Evolutionary conservation across 1,139 yeast species (phyloP).

Genomic region (Hyphopichia buzzinii): DNA sequence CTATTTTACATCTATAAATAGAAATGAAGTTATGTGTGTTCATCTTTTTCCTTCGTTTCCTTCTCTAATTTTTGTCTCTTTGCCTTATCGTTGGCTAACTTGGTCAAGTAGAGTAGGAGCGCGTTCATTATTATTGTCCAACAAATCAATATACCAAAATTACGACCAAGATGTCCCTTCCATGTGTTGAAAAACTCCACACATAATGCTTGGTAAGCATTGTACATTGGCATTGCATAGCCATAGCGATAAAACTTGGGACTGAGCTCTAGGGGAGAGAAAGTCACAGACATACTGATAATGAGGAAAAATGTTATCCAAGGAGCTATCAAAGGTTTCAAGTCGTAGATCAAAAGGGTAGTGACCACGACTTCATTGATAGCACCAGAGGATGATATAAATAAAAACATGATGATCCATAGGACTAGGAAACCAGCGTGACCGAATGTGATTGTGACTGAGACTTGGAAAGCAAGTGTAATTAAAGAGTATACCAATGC

Average conservation of each 20-base stretch:
- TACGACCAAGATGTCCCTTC: slow-evolving; percentile 55
- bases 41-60: slow-evolving; percentile 4
- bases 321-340: slow-evolving; percentile 50
- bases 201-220: slow-evolving; percentile 53
- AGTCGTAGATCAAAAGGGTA: slow-evolving; percentile 41
- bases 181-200: slow-evolving; percentile 57
- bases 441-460: slow-evolving; percentile 54
- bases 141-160: slow-evolving; percentile 53
- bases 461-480: slow-evolving; percentile 59
- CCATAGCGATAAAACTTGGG: slow-evolving; percentile 61
- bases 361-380: slow-evolving; percentile 59
- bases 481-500: slow-evolving; percentile 56
- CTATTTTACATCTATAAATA: neutral
- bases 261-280: slow-evolving; percentile 54
- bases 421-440: slow-evolving; percentile 60
- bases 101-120: neutral
- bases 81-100: slow-evolving; percentile 10
- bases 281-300: slow-evolving; percentile 57
- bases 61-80: slow-evolving; percentile 7
- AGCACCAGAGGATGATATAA: slow-evolving; percentile 62
- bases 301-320: slow-evolving; percentile 67
- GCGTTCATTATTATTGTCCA: slow-evolving; percentile 53
- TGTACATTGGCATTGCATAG: slow-evolving; percentile 63
- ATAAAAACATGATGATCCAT: slow-evolving; percentile 61
- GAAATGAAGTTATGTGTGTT: neutral